Conservation (phyloP, 2,329 filamentous ascomycete species). For the Phyllosticta citriasiana region DNA sequence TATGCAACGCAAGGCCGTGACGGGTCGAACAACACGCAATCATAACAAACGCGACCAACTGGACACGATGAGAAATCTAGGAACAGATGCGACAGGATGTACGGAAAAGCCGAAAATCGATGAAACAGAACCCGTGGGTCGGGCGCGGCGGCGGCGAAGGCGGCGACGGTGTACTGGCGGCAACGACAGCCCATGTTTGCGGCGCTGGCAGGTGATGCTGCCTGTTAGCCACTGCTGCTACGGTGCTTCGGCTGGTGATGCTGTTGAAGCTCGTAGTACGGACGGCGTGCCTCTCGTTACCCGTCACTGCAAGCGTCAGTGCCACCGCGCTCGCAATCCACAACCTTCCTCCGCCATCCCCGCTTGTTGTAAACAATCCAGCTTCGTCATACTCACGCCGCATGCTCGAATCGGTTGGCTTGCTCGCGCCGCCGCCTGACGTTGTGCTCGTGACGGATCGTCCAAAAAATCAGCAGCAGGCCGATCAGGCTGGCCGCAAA, state of each 20-base stretch:
- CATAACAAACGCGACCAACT: no score
- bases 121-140: neutral
- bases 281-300: neutral
- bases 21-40: no score
- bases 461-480: constrained; percentile 58
- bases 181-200: neutral
- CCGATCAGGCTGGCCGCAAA: constrained; percentile 61
- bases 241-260: neutral
- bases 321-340: neutral
- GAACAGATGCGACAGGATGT: no score
- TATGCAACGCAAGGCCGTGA: no score
- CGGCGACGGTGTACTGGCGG: neutral
- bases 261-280: neutral
- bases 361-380: neutral
- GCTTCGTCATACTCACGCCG: neutral
- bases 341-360: neutral
- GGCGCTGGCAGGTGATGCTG: neutral
- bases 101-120: neutral
- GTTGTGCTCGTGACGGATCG: constrained; percentile 51
- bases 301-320: neutral
- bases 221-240: neutral
- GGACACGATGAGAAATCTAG: no score
- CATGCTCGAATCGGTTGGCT: neutral
- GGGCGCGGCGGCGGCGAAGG: neutral
- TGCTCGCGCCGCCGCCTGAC: constrained; percentile 15